phyloP scores from a whole-genome alignment of 345 rosid genomes.

The Citrus medica region DNA sequence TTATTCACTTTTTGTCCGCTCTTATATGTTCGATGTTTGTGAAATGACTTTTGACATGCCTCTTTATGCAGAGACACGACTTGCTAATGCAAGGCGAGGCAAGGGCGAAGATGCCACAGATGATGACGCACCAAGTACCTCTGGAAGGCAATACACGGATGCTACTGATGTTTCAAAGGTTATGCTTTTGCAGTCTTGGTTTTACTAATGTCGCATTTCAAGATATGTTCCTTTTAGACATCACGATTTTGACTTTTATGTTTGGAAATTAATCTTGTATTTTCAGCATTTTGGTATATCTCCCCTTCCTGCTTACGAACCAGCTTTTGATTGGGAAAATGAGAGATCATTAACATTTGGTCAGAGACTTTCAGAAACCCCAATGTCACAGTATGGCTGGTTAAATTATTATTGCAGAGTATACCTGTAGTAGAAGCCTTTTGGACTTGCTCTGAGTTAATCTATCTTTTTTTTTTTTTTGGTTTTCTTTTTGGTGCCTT shows the following conservation, averaged over 20 bases:
- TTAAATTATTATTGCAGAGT: slow-evolving; percentile 20
- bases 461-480: slow-evolving; percentile 1
- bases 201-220: not conserved
- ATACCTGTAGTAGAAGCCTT: not conserved
- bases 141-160: slow-evolving; percentile 74
- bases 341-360: slow-evolving; percentile 91
- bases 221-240: not conserved
- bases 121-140: slow-evolving; percentile 72
- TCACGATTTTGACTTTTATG: not conserved
- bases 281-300: slow-evolving; percentile 87
- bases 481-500: not conserved
- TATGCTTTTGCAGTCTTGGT: not conserved
- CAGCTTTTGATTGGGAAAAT: slow-evolving; percentile 99
- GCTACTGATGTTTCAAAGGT: slow-evolving; percentile 48
- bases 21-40: not conserved
- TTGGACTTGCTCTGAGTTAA: not conserved
- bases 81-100: slow-evolving; percentile 70
- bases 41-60: slow-evolving; percentile 11
- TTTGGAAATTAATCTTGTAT: slow-evolving; percentile 8
- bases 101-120: slow-evolving; percentile 58
- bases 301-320: slow-evolving; percentile 96
- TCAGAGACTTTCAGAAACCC: slow-evolving; percentile 85
- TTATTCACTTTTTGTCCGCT: not conserved
- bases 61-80: slow-evolving; percentile 61
- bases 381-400: slow-evolving; percentile 65